These are phyloP conservation scores for Phyllosticta capitalensis DNA, from an alignment of 2,329 filamentous ascomycete genomes.

Conservation along the genomic window DNA sequence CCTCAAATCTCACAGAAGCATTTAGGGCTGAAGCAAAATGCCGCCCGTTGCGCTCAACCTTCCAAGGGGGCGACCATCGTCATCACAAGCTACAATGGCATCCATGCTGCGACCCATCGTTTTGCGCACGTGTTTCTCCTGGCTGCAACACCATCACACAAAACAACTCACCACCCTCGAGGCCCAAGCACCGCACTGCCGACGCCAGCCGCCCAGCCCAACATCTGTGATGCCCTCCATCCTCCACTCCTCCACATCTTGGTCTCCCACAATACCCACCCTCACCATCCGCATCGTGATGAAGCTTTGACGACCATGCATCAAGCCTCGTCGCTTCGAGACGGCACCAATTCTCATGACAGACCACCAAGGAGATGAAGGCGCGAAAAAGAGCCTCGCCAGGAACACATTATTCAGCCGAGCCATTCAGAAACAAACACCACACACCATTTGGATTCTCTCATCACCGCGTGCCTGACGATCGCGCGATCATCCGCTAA, in stretches of 20 bases:
- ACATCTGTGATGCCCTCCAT: not conserved
- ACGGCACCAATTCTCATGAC: too few relatives aligned
- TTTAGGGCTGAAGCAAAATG: not conserved
- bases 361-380: not conserved
- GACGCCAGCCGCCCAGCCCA: not conserved
- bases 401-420: too few relatives aligned
- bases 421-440: not conserved
- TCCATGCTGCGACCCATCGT: not conserved
- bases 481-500: conserved; percentile 10
- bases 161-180: not conserved
- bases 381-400: too few relatives aligned
- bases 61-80: not conserved
- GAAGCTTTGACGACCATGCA: too few relatives aligned
- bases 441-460: not conserved
- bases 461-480: conserved; percentile 5
- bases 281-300: not conserved
- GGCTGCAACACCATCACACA: not conserved
- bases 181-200: not conserved
- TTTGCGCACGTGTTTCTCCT: not conserved
- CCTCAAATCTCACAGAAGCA: not conserved
- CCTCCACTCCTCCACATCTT: not conserved
- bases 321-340: too few relatives aligned
- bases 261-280: not conserved
- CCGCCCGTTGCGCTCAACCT: not conserved
- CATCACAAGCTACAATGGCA: not conserved